Evolutionary conservation across 768 basidiomycete genomes (phyloP).

Genomic region (Trametes coccinea): DNA sequence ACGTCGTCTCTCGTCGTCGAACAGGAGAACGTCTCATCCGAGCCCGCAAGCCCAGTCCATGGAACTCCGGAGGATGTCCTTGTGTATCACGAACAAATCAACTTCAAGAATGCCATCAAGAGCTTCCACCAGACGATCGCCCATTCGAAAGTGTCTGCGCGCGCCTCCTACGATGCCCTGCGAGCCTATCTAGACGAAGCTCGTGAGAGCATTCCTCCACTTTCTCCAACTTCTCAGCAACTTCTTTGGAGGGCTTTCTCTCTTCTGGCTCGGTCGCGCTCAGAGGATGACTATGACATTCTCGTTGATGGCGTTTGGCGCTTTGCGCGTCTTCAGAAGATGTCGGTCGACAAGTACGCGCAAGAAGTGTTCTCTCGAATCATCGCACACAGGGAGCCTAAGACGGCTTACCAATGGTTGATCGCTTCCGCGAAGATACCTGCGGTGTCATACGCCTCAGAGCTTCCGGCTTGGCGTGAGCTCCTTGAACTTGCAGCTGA

Average conservation of each 20-base stretch:
- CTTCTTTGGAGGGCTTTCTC: not conserved
- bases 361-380: not conserved
- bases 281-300: not conserved
- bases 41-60: not conserved
- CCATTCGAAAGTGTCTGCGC: not conserved
- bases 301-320: not conserved
- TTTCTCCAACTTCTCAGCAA: too few relatives aligned
- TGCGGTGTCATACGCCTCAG: not conserved
- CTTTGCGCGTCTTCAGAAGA: not conserved
- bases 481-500: not conserved
- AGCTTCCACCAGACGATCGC: not conserved
- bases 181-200: not conserved
- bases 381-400: not conserved
- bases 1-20: not conserved
- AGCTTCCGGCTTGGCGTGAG: not conserved
- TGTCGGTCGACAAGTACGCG: not conserved
- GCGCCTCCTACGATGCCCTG: not conserved
- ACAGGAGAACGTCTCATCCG: not conserved
- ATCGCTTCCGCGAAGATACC: not conserved
- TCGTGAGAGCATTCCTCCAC: too few relatives aligned
- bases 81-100: too few relatives aligned
- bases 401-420: conserved; percentile 50
- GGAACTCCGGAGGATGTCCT: too few relatives aligned
- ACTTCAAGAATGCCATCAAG: not conserved
- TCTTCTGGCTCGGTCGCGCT: not conserved